Percentiles rank a stretch among this genome's conserved stretches.
Evolutionary conservation across 2,329 filamentous ascomycete genomes (phyloP).

Genomic region (Colletotrichum agaves): DNA sequence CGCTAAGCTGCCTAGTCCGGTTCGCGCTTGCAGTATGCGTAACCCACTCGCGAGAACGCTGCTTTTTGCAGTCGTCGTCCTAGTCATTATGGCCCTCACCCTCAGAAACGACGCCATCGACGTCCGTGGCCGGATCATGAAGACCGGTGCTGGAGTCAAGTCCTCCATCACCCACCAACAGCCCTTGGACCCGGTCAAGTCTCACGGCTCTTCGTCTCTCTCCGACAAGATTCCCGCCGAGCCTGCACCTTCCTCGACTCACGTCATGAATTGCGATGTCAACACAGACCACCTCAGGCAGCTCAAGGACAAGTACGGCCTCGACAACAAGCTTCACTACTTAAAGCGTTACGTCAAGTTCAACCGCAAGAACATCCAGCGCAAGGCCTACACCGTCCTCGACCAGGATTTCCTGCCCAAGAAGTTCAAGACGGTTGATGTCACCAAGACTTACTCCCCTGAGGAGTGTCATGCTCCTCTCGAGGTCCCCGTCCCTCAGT

Average conservation of each 20-base stretch:
- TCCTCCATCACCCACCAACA: conserved; percentile 44
- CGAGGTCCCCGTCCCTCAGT: conserved; percentile 61
- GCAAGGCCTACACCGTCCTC: conserved; percentile 63
- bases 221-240: conserved; percentile 45
- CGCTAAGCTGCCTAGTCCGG: conserved; percentile 51
- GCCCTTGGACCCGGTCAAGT: conserved; percentile 40
- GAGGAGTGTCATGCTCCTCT: conserved; percentile 61
- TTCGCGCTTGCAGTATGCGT: conserved; percentile 60
- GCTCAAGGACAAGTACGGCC: conserved; percentile 58
- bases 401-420: conserved; percentile 58
- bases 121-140: conserved; percentile 54
- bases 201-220: conserved; percentile 35
- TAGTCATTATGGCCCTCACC: conserved; percentile 54
- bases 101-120: conserved; percentile 54
- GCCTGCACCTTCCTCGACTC: conserved; percentile 39
- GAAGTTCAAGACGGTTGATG: conserved; percentile 59
- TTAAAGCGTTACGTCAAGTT: conserved; percentile 66
- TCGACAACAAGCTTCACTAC: conserved; percentile 65
- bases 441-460: conserved; percentile 53
- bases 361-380: conserved; percentile 58
- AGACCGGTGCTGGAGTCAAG: conserved; percentile 50
- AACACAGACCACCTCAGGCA: conserved; percentile 58
- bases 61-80: conserved; percentile 54
- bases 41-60: conserved; percentile 59
- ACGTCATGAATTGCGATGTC: conserved; percentile 61